Evolutionary conservation across 345 rosid genomes (phyloP).

Genomic region (Laguncularia racemosa): DNA sequence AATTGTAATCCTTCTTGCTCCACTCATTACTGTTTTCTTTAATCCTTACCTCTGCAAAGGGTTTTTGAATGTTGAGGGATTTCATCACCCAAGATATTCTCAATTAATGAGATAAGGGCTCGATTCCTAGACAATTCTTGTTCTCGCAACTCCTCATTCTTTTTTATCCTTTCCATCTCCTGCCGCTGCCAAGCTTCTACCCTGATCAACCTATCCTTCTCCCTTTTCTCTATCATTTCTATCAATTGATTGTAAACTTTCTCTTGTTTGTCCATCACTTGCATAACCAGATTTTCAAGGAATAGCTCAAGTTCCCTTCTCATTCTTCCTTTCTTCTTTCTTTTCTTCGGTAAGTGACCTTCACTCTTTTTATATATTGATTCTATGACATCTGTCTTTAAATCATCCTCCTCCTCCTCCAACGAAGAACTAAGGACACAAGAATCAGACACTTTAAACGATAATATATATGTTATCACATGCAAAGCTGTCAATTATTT

Average conservation of each 20-base stretch:
- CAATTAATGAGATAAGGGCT: constrained; percentile 58
- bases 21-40: constrained; percentile 3
- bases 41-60: constrained; percentile 3
- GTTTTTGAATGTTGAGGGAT: constrained; percentile 19
- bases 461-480: too few species aligned
- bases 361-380: not conserved
- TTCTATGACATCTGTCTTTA: constrained; percentile 15
- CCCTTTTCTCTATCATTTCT: constrained; percentile 58
- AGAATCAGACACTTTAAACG: not conserved
- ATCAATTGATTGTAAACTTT: constrained; percentile 63
- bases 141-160: constrained; percentile 43
- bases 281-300: constrained; percentile 42
- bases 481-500: too few species aligned
- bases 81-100: constrained; percentile 37
- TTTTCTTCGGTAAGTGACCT: constrained; percentile 2
- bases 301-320: constrained; percentile 35
- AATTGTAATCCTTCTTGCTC: constrained; percentile 7
- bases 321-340: constrained; percentile 48
- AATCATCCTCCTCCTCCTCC: constrained; percentile 26
- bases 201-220: constrained; percentile 45
- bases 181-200: constrained; percentile 83
- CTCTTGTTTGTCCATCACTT: constrained; percentile 73
- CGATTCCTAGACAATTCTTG: constrained; percentile 49
- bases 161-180: constrained; percentile 50
- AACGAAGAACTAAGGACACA: constrained; percentile 36